phyloP scores from a whole-genome alignment of 306 rosid genomes.

The Quercus dentata region DNA sequence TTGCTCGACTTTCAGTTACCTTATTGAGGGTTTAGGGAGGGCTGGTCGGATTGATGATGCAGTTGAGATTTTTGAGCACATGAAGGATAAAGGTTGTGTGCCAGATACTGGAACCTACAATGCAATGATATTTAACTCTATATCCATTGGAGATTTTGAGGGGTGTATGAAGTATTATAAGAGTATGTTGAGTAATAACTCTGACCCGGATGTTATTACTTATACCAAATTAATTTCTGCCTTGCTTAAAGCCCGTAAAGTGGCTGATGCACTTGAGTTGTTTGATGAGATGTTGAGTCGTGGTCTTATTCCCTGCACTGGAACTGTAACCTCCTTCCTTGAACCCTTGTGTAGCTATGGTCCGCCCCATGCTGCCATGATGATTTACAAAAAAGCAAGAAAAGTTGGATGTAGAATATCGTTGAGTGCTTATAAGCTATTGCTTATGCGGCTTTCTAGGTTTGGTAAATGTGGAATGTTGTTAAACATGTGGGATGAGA shows the following conservation, averaged over 20 bases:
- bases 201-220: conserved; percentile 59
- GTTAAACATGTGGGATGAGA: conserved; percentile 73
- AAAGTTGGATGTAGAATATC: conserved; percentile 62
- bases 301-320: conserved; percentile 60
- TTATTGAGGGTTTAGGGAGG: conserved; percentile 77
- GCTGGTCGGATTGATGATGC: conserved; percentile 60
- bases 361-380: conserved; percentile 86
- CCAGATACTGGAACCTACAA: conserved; percentile 48
- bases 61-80: conserved; percentile 44
- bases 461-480: conserved; percentile 84
- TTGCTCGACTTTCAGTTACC: conserved; percentile 38
- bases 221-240: conserved; percentile 52
- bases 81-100: conserved; percentile 45
- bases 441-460: conserved; percentile 78
- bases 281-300: conserved; percentile 75
- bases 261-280: conserved; percentile 74
- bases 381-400: conserved; percentile 68
- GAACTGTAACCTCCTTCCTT: conserved; percentile 60
- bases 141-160: conserved; percentile 46
- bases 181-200: conserved; percentile 45
- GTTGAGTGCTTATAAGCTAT: conserved; percentile 60
- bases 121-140: conserved; percentile 70
- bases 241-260: conserved; percentile 59
- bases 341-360: conserved; percentile 75
- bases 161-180: conserved; percentile 56